Conservation (phyloP, 2,329 filamentous ascomycete genomes). For the Amesomyces nigricolor region DNA sequence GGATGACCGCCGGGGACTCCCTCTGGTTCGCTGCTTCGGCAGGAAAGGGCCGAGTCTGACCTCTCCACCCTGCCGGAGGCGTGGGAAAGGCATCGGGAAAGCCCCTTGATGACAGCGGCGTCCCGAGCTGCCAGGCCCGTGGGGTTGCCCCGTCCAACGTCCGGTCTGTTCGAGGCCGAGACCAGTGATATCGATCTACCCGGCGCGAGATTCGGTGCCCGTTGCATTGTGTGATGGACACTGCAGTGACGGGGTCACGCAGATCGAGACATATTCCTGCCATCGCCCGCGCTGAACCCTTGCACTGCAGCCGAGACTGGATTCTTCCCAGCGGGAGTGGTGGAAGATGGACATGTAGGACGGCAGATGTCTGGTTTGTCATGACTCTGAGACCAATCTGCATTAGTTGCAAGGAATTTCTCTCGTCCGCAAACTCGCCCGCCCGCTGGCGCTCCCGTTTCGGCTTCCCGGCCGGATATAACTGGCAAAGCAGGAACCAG, state of each 20-base stretch:
- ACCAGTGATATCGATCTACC: conserved; percentile 14
- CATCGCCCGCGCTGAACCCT: conserved; percentile 24
- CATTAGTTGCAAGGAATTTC: neutral
- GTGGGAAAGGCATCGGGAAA: no score
- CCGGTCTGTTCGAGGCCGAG: conserved; percentile 4
- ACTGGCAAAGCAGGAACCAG: neutral
- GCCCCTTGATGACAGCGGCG: no score
- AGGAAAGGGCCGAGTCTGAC: no score
- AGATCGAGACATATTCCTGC: conserved; percentile 24
- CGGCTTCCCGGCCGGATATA: neutral
- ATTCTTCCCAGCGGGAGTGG: no score
- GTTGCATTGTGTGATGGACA: conserved; percentile 12
- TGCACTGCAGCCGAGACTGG: conserved; percentile 13
- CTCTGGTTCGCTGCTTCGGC: neutral
- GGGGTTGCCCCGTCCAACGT: conserved; percentile 4
- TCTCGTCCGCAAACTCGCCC: neutral
- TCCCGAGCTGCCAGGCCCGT: neutral
- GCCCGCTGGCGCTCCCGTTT: neutral
- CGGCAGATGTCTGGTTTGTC: conserved; percentile 12
- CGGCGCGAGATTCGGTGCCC: conserved; percentile 12
- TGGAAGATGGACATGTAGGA: neutral
- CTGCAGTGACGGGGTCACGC: conserved; percentile 14
- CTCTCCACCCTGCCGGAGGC: no score
- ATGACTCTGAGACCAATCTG: neutral
- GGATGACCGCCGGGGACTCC: neutral